Percentiles rank a stretch among this genome's conserved stretches.
These are phyloP conservation scores for Austroboletus sp. DNA, from an alignment of 1,284 basidiomycete genomes.

Conservation along the genomic window DNA sequence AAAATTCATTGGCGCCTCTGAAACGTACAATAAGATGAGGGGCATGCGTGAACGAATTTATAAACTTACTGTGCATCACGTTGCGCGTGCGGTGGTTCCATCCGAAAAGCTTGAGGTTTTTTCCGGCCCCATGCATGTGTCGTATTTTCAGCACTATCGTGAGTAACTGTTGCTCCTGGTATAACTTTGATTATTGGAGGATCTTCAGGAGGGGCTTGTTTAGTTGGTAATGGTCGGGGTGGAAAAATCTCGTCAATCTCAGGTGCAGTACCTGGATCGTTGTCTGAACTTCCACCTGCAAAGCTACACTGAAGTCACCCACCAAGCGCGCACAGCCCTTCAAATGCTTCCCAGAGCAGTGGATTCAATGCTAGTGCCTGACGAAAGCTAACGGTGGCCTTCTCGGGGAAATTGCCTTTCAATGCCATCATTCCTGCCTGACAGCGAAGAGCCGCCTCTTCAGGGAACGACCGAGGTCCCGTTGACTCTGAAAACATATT, in stretches of 20 bases:
- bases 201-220: conserved; percentile 47
- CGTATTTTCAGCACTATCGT: conserved; percentile 51
- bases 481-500: conserved; percentile 42
- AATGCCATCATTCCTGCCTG: conserved; percentile 62
- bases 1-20: conserved; percentile 58
- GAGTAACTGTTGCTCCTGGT: conserved; percentile 53
- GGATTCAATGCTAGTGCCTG: conserved; percentile 71
- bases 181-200: conserved; percentile 37
- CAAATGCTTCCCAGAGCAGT: conserved; percentile 90
- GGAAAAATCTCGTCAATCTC: conserved; percentile 68
- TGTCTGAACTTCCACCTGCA: conserved; percentile 14
- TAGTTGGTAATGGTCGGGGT: conserved; percentile 53
- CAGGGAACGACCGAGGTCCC: conserved; percentile 50
- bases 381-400: conserved; percentile 65
- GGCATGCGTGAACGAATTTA: conserved; percentile 2
- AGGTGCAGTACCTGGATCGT: conserved; percentile 51
- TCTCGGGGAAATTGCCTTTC: conserved; percentile 68
- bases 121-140: conserved; percentile 53
- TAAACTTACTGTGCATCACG: conserved; percentile 58
- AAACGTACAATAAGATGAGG: conserved; percentile 6
- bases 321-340: conserved; percentile 82
- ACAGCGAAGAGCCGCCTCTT: conserved; percentile 62
- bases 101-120: conserved; percentile 47
- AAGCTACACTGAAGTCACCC: conserved; percentile 22
- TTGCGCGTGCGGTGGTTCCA: conserved; percentile 43